A percentile compares a stretch with the other conserved stretches of the same genome.
Evolutionary conservation across 768 basidiomycete genomes (phyloP).

Genomic region (Tubosaeta sp.): DNA sequence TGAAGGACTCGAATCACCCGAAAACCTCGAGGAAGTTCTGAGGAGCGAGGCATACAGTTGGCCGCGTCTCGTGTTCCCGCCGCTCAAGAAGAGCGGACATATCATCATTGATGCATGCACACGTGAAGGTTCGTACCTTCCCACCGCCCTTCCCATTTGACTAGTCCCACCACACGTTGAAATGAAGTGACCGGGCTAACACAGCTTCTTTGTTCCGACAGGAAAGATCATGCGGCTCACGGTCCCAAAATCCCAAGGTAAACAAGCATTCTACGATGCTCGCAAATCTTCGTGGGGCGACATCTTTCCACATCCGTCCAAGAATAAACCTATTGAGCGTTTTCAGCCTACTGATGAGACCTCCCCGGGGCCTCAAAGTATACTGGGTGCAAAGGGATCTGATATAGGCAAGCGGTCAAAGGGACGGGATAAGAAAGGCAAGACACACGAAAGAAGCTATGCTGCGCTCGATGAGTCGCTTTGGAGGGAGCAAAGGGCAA

Average conservation of each 20-base stretch:
- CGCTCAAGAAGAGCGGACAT: slow-evolving; percentile 88
- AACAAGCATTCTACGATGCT: slow-evolving; percentile 91
- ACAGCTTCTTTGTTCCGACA: slow-evolving; percentile 28
- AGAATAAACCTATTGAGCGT: slow-evolving; percentile 69
- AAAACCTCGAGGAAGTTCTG: slow-evolving; percentile 49
- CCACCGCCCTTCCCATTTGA: slow-evolving; percentile 6
- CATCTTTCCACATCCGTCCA: slow-evolving; percentile 85
- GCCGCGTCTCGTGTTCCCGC: slow-evolving; percentile 92
- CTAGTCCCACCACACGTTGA: not conserved
- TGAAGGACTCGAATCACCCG: slow-evolving; percentile 16
- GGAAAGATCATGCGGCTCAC: slow-evolving; percentile 91
- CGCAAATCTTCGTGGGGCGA: slow-evolving; percentile 95
- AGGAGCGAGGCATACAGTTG: slow-evolving; percentile 77
- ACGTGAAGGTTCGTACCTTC: slow-evolving; percentile 54
- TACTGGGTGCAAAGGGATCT: slow-evolving; percentile 36
- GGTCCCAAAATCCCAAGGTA: slow-evolving; percentile 92
- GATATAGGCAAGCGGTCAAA: slow-evolving; percentile 55
- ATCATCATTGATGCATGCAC: slow-evolving; percentile 89
- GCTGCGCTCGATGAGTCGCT: slow-evolving; percentile 33
- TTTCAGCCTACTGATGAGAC: slow-evolving; percentile 35
- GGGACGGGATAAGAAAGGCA: slow-evolving; percentile 24
- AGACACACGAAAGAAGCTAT: slow-evolving; percentile 20
- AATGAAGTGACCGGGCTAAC: slow-evolving; percentile 3
- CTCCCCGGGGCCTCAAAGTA: slow-evolving; percentile 25
- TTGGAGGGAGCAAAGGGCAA: slow-evolving; percentile 36